phyloP scores from a whole-genome alignment of 148 eudicot genomes.

The Silene latifolia region DNA sequence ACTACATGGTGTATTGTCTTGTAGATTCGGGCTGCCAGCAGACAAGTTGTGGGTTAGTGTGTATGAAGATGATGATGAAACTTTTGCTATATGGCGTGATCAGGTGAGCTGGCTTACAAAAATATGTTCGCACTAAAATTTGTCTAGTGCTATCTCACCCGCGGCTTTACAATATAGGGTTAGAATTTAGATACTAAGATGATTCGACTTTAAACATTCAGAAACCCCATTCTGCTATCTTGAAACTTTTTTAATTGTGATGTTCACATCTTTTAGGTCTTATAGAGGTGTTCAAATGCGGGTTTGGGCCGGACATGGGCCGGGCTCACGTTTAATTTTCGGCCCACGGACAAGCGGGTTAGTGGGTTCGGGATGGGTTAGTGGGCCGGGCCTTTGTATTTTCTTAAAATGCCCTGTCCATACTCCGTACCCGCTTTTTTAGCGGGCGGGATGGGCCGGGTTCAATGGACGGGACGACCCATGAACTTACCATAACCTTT shows the following conservation, averaged over 20 bases:
- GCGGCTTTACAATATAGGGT: neutral
- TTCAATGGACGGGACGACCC: too few relatives aligned
- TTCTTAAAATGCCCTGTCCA: too few relatives aligned
- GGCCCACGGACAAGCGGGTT: too few relatives aligned
- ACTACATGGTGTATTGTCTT: conserved; percentile 17
- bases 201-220: neutral
- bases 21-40: conserved; percentile 72
- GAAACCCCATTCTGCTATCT: neutral
- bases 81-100: conserved; percentile 82
- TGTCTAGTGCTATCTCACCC: neutral
- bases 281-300: too few relatives aligned
- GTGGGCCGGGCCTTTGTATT: too few relatives aligned
- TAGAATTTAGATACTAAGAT: neutral
- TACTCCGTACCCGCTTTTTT: too few relatives aligned
- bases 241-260: neutral
- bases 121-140: neutral
- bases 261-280: neutral
- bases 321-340: too few relatives aligned
- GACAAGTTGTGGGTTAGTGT: conserved; percentile 84
- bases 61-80: conserved; percentile 89
- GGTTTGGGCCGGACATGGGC: too few relatives aligned
- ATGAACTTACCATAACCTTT: neutral
- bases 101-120: conserved; percentile 44
- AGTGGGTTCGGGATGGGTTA: too few relatives aligned
- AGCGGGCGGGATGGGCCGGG: too few relatives aligned